phyloP scores from a whole-genome alignment of 495 filamentous ascomycete genomes.

The Hypoxylon trugodes region DNA sequence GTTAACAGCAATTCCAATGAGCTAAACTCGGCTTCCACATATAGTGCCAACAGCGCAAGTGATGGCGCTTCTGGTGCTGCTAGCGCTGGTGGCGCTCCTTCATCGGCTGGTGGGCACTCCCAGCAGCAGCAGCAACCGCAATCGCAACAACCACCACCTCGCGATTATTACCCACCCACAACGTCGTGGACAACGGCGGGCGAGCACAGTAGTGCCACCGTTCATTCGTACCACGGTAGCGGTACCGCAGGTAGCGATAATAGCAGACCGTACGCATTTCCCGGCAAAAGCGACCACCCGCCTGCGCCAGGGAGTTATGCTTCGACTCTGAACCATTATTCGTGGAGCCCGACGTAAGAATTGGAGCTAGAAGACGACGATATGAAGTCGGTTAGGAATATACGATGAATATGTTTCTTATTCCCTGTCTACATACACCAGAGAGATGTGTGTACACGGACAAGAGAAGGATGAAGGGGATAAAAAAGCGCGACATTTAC shows the following conservation, averaged over 20 bases:
- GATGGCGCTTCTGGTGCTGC: constrained; percentile 16
- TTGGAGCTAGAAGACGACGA: constrained; percentile 2
- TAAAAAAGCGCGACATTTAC: constrained; percentile 31
- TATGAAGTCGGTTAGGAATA: constrained; percentile 1
- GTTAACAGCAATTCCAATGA: constrained; percentile 43
- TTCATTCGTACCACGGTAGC: constrained; percentile 46
- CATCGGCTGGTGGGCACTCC: constrained; percentile 31
- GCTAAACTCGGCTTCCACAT: constrained; percentile 46
- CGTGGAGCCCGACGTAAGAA: constrained; percentile 45
- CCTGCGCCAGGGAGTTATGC: constrained; percentile 43
- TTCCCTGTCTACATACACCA: background rate
- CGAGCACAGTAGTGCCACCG: constrained; percentile 45
- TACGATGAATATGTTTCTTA: constrained; percentile 20
- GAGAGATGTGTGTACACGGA: background rate
- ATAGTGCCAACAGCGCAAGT: constrained; percentile 40
- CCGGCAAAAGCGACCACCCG: constrained; percentile 45
- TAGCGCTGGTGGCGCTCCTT: constrained; percentile 25
- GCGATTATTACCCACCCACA: constrained; percentile 57
- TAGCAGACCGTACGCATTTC: constrained; percentile 53
- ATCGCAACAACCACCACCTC: constrained; percentile 45
- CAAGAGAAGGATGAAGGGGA: constrained; percentile 13
- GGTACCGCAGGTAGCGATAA: constrained; percentile 40
- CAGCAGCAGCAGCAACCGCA: constrained; percentile 31
- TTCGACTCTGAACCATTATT: constrained; percentile 47
- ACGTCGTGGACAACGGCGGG: constrained; percentile 56